Conservation (phyloP, 352 stramenopile species). For the Globisporangium cederbergense region DNA sequence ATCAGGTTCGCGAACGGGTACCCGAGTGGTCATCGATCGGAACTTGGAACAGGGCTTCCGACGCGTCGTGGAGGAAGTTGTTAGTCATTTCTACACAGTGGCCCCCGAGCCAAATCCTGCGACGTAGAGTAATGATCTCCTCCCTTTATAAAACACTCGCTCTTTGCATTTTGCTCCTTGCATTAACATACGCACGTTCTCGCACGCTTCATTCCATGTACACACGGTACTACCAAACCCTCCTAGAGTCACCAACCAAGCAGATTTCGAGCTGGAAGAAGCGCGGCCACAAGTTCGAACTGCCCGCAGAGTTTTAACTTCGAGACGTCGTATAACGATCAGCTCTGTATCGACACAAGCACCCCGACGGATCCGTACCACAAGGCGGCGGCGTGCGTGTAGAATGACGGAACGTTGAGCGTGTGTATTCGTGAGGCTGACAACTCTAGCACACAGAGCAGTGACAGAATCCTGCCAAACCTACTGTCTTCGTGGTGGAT, state of each 20-base stretch:
- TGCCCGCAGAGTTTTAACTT: background rate
- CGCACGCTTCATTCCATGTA: no score
- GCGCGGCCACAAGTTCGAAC: background rate
- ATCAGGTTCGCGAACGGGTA: no score
- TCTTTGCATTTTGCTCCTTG: no score
- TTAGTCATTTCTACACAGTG: no score
- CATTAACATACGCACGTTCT: no score
- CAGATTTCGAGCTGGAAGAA: conserved; percentile 1
- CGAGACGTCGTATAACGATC: background rate
- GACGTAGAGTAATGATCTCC: no score
- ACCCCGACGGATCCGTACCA: conserved; percentile 1
- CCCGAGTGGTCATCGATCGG: no score
- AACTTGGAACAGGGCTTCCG: no score
- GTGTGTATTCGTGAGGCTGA: background rate
- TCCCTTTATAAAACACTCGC: no score
- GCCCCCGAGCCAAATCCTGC: no score
- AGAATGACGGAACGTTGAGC: background rate
- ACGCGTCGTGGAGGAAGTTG: no score
- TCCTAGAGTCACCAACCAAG: background rate
- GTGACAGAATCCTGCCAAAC: background rate
- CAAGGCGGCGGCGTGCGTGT: conserved; percentile 1
- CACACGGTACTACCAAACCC: no score
- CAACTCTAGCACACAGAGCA: background rate
- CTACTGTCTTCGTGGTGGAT: background rate
- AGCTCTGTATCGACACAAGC: background rate